phyloP scores from a whole-genome alignment of 441 rosid genomes.

The Erodium texanum region DNA sequence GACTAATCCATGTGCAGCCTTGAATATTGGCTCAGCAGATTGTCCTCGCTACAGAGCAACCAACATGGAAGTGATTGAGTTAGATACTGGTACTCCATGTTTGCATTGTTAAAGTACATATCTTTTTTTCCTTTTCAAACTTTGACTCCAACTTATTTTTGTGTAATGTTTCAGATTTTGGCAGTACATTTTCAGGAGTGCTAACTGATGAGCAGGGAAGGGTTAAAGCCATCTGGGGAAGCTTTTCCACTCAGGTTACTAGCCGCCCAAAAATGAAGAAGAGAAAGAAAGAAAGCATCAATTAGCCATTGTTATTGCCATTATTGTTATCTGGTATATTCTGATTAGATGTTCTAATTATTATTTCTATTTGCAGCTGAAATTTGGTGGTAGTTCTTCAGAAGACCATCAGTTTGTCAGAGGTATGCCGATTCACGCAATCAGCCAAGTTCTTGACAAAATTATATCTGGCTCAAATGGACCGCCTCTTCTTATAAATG shows the following conservation, averaged over 20 bases:
- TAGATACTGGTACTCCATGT: conserved; percentile 64
- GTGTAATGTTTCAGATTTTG: conserved; percentile 60
- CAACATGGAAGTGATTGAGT: conserved; percentile 94
- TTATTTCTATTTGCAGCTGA: conserved; percentile 44
- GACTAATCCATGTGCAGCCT: conserved; percentile 79
- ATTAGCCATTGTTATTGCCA: conserved; percentile 3
- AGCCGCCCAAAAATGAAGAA: conserved; percentile 2
- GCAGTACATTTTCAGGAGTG: conserved; percentile 85
- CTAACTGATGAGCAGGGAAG: conserved; percentile 80
- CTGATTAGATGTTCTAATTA: conserved; percentile 12
- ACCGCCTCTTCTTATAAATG: conserved; percentile 69
- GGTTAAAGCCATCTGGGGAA: conserved; percentile 94
- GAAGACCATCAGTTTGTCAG: conserved; percentile 85
- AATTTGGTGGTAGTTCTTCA: conserved; percentile 57
- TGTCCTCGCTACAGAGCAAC: conserved; percentile 86
- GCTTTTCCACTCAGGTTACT: conserved; percentile 86
- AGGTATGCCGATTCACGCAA: conserved; percentile 77
- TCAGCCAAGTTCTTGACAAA: conserved; percentile 70
- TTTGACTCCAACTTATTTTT: conserved; percentile 9
- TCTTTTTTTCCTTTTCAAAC: neutral
- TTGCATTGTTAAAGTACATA: neutral
- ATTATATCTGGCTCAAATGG: conserved; percentile 66
- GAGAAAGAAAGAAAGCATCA: conserved; percentile 10
- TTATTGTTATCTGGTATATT: conserved; percentile 4
- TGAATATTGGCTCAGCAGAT: conserved; percentile 71